Evolutionary conservation across 176 grass and related monocot genomes (phyloP).

Genomic region (Aechmea fasciata): DNA sequence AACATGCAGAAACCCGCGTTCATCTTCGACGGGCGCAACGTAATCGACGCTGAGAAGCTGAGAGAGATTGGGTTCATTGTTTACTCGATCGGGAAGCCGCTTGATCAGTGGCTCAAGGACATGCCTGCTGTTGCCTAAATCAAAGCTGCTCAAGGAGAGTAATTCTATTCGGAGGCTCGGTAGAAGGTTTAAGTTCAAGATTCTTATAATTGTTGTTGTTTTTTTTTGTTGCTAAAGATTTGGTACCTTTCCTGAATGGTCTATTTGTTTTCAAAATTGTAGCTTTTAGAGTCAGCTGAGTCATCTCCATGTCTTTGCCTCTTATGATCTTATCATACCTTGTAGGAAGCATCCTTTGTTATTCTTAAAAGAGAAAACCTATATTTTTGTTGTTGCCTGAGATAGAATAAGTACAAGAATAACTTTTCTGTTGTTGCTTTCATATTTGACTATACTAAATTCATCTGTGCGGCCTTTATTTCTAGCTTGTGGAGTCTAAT

Average conservation of each 20-base stretch:
- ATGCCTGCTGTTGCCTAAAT: constrained; percentile 57
- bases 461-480: not conserved
- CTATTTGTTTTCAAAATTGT: constrained; percentile 10
- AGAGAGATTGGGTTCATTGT: constrained; percentile 63
- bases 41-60: constrained; percentile 49
- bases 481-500: not conserved
- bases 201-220: constrained; percentile 28
- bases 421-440: not conserved
- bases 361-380: not conserved
- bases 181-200: constrained; percentile 14
- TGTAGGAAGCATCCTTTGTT: not conserved
- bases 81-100: constrained; percentile 64
- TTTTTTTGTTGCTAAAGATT: constrained; percentile 24
- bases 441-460: not conserved
- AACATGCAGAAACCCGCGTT: constrained; percentile 65
- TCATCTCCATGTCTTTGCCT: constrained; percentile 6
- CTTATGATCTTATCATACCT: not conserved
- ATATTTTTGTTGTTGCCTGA: not conserved
- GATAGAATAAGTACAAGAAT: not conserved
- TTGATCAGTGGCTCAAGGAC: constrained; percentile 60
- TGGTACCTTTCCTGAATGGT: constrained; percentile 16
- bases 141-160: not conserved
- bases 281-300: constrained; percentile 11
- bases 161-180: constrained; percentile 1
- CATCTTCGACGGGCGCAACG: constrained; percentile 53